Evolutionary conservation across 2,329 filamentous ascomycete species (phyloP).

Genomic region (Proliferodiscus dingleyae): DNA sequence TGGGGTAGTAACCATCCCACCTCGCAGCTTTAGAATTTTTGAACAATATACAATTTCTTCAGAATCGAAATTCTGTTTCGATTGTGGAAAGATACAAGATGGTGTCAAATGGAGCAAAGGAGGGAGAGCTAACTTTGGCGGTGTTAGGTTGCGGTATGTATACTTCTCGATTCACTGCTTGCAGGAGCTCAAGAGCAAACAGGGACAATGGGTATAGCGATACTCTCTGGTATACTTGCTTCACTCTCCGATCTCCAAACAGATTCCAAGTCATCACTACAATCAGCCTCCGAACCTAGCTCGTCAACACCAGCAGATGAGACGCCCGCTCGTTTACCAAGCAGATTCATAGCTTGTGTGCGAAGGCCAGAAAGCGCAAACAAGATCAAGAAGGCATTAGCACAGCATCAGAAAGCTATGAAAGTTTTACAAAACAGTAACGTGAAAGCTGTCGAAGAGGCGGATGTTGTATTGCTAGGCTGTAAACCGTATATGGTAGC

Average conservation of each 20-base stretch:
- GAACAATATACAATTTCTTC: background rate
- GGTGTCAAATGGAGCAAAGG: constrained; percentile 6
- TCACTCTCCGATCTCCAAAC: constrained; percentile 55
- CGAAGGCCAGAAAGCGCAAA: constrained; percentile 64
- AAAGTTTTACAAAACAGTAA: constrained; percentile 70
- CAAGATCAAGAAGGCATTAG: constrained; percentile 61
- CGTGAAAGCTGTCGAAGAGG: constrained; percentile 57
- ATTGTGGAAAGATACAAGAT: constrained; percentile 8
- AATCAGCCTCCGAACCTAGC: constrained; percentile 32
- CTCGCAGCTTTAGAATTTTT: background rate
- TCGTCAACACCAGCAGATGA: constrained; percentile 42
- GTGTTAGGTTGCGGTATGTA: constrained; percentile 75
- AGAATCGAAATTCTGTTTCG: background rate
- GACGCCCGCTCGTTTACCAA: constrained; percentile 56
- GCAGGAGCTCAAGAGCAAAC: background rate
- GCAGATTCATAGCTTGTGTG: constrained; percentile 77
- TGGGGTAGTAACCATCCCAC: constrained; percentile 1
- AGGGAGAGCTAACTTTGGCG: constrained; percentile 61
- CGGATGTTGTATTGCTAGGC: constrained; percentile 70
- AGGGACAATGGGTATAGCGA: constrained; percentile 73
- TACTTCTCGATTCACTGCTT: constrained; percentile 1
- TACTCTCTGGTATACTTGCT: constrained; percentile 72
- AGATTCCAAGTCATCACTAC: constrained; percentile 38
- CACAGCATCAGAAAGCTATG: constrained; percentile 56
- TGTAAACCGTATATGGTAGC: constrained; percentile 77